Evolutionary conservation across 768 basidiomycete genomes (phyloP).

Genomic region (Boletus pseudopeckii): DNA sequence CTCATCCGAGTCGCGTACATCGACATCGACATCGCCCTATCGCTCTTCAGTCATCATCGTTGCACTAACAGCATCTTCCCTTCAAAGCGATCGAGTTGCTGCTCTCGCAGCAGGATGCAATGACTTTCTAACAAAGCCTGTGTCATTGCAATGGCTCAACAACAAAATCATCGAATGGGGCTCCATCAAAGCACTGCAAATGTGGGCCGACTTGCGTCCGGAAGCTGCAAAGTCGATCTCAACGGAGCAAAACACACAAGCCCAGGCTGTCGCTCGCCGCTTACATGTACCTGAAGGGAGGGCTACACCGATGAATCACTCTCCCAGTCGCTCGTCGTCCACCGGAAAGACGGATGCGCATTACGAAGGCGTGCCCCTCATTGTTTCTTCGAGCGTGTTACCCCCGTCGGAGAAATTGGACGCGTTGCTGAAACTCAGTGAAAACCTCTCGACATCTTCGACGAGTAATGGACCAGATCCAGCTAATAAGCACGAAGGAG

Average conservation of each 20-base stretch:
- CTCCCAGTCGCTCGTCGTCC: conserved; percentile 40
- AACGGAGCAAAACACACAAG: conserved; percentile 45
- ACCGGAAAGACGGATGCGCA: conserved; percentile 23
- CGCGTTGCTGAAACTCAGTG: conserved; percentile 23
- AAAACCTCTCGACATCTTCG: conserved; percentile 18
- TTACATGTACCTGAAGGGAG: conserved; percentile 50
- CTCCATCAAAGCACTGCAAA: conserved; percentile 89
- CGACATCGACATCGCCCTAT: conserved; percentile 59
- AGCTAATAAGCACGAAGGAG: conserved; percentile 20
- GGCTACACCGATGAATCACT: conserved; percentile 32
- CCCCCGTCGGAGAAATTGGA: conserved; percentile 23
- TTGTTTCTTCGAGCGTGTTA: conserved; percentile 14
- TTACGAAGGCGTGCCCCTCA: conserved; percentile 16
- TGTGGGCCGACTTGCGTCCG: conserved; percentile 83
- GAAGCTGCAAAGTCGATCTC: conserved; percentile 50
- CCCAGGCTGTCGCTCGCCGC: conserved; percentile 44
- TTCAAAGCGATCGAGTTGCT: conserved; percentile 92
- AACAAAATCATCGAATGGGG: conserved; percentile 99
- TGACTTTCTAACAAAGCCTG: conserved; percentile 97
- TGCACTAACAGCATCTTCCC: conserved; percentile 93
- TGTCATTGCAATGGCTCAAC: conserved; percentile 91
- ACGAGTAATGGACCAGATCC: not conserved
- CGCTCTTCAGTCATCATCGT: conserved; percentile 97
- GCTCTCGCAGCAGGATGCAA: conserved; percentile 99
- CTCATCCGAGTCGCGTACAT: conserved; percentile 44